These are phyloP conservation scores for Amaranthus tricolor DNA, from an alignment of 179 eudicot species.

Conservation along the genomic window DNA sequence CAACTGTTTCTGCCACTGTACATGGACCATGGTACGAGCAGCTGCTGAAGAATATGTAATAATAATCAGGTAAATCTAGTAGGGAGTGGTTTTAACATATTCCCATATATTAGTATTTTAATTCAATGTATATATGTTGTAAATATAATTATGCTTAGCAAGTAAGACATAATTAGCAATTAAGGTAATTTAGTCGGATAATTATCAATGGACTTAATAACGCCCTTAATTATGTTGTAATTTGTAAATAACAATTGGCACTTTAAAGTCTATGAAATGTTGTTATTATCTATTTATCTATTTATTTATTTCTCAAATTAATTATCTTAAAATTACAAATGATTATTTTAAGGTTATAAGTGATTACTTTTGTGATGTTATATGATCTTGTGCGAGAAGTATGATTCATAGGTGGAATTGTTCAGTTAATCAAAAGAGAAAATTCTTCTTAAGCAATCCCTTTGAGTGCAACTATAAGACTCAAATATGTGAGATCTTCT, in stretches of 20 bases:
- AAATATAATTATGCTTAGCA: slow-evolving; percentile 16
- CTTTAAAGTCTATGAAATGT: neutral
- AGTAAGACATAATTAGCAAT: neutral
- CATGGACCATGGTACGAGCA: slow-evolving; percentile 55
- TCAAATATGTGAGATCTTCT: too few species aligned
- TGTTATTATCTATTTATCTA: neutral
- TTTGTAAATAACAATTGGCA: slow-evolving; percentile 21
- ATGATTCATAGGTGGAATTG: too few species aligned
- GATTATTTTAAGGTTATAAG: too few species aligned
- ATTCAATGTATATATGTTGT: slow-evolving; percentile 12
- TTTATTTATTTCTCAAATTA: too few species aligned
- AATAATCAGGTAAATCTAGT: neutral
- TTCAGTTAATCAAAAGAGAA: too few species aligned
- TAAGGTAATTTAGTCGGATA: neutral
- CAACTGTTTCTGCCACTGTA: slow-evolving; percentile 38
- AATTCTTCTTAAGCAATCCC: too few species aligned
- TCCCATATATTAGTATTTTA: neutral
- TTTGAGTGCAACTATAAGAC: too few species aligned
- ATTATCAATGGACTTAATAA: neutral
- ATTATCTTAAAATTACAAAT: too few species aligned
- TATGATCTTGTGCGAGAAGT: too few species aligned
- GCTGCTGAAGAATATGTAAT: slow-evolving; percentile 34
- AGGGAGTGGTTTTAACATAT: slow-evolving; percentile 7
- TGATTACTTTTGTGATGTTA: too few species aligned
- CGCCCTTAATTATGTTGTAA: slow-evolving; percentile 1